A percentile compares a stretch with the other conserved stretches of the same genome.
Evolutionary conservation across 192 early-diverging fungal species (phyloP).

Genomic region (Phlyctochytrium planicorne): DNA sequence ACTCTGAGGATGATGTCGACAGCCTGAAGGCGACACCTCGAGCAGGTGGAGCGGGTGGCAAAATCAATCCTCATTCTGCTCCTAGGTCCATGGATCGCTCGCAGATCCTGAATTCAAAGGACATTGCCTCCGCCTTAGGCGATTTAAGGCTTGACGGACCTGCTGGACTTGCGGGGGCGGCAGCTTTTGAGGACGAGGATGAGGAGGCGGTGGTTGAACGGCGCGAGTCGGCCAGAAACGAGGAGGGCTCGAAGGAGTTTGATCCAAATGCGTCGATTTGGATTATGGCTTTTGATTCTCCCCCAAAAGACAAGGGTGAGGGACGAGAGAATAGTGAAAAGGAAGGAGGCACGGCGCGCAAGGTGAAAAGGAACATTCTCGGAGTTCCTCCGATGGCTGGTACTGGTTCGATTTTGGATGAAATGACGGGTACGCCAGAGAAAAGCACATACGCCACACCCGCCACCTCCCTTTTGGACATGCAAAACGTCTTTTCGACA

Average conservation of each 20-base stretch:
- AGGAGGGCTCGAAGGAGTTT: not conserved
- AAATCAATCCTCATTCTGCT: not conserved
- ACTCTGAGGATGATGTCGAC: not conserved
- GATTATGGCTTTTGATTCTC: not conserved
- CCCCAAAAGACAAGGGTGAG: too few species aligned
- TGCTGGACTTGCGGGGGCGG: too few species aligned
- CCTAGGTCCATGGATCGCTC: not conserved
- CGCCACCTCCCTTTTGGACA: slow-evolving; percentile 18
- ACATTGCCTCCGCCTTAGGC: too few species aligned
- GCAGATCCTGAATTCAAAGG: not conserved
- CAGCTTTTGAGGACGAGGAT: not conserved
- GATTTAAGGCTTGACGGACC: too few species aligned
- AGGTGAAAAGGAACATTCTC: not conserved
- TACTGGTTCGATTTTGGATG: not conserved
- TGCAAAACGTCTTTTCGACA: slow-evolving; percentile 26
- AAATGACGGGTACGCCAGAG: too few species aligned
- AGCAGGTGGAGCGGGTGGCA: not conserved
- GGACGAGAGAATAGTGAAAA: too few species aligned
- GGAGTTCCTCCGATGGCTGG: not conserved
- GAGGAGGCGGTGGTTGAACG: not conserved
- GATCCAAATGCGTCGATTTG: not conserved
- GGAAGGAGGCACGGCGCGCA: not conserved
- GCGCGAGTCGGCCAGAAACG: not conserved
- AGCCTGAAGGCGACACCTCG: not conserved
- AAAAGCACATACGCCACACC: not conserved